phyloP scores from a whole-genome alignment of 75 land plant genomes.

The Pinus taeda region DNA sequence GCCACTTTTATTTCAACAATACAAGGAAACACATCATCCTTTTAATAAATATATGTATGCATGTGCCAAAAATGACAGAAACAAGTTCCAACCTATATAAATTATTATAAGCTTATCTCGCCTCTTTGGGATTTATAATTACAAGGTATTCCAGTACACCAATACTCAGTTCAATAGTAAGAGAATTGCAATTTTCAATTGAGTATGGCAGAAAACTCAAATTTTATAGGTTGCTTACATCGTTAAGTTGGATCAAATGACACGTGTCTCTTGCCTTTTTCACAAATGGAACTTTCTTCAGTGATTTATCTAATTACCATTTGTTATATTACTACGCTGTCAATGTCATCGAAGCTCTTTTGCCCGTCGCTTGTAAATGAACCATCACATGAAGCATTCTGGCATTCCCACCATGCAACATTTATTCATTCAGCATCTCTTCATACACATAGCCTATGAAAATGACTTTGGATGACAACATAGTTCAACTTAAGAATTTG shows the following conservation, averaged over 20 bases:
- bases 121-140: no score
- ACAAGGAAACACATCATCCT: background rate
- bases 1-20: background rate
- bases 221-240: background rate
- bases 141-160: background rate
- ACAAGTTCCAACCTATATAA: background rate
- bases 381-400: background rate
- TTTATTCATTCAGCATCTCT: background rate
- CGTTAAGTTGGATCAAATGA: background rate
- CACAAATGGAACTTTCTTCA: background rate
- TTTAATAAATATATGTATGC: background rate
- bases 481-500: background rate
- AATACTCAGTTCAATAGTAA: constrained; percentile 1
- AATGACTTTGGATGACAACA: background rate
- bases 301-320: background rate
- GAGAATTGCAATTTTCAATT: background rate
- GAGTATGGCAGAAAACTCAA: background rate
- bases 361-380: background rate
- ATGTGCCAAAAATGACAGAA: background rate
- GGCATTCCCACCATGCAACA: background rate
- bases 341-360: background rate
- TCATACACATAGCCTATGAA: background rate
- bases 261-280: background rate
- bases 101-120: background rate
- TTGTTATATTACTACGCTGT: background rate